Conservation (phyloP, 1,284 basidiomycete genomes). For the Phylloporus sp. region DNA sequence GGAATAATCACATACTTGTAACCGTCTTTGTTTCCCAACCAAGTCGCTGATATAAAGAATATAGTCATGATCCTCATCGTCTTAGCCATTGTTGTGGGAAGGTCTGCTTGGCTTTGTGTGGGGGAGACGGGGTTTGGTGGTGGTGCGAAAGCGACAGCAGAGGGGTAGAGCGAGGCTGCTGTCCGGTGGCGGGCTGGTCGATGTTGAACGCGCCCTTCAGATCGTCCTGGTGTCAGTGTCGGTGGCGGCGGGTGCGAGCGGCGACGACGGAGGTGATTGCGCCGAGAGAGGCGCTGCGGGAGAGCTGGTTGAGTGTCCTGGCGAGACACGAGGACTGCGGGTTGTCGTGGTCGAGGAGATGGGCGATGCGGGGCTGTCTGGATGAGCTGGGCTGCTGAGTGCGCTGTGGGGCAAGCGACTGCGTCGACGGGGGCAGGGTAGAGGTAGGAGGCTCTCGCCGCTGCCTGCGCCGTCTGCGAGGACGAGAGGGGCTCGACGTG, state of each 20-base stretch:
- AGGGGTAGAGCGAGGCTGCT: slow-evolving; percentile 64
- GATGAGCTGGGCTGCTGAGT: slow-evolving; percentile 44
- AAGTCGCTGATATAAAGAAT: slow-evolving; percentile 98
- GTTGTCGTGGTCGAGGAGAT: slow-evolving; percentile 70
- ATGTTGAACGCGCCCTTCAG: slow-evolving; percentile 71
- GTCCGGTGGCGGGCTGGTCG: slow-evolving; percentile 53
- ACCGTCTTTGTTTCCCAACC: slow-evolving; percentile 88
- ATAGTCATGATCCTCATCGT: slow-evolving; percentile 97
- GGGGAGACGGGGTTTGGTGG: slow-evolving; percentile 46
- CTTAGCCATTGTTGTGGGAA: slow-evolving; percentile 91
- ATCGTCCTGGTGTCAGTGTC: slow-evolving; percentile 63
- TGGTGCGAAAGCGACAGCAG: slow-evolving; percentile 58
- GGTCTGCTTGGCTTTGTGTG: slow-evolving; percentile 93
- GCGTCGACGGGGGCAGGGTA: slow-evolving; percentile 51
- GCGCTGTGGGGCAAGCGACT: slow-evolving; percentile 37
- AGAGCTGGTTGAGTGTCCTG: slow-evolving; percentile 57
- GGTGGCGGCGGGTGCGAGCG: slow-evolving; percentile 60
- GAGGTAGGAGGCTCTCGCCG: slow-evolving; percentile 54
- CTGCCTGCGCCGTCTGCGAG: slow-evolving; percentile 66
- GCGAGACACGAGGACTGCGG: slow-evolving; percentile 60
- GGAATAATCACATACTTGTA: slow-evolving; percentile 74
- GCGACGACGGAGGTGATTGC: slow-evolving; percentile 52
- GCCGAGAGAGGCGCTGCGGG: slow-evolving; percentile 72
- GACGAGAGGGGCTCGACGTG: slow-evolving; percentile 68
- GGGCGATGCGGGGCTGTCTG: slow-evolving; percentile 67